Percentiles rank a stretch among this genome's conserved stretches.
phyloP scores from a whole-genome alignment of 305 asterid genomes.

The Coffea humblotiana region DNA sequence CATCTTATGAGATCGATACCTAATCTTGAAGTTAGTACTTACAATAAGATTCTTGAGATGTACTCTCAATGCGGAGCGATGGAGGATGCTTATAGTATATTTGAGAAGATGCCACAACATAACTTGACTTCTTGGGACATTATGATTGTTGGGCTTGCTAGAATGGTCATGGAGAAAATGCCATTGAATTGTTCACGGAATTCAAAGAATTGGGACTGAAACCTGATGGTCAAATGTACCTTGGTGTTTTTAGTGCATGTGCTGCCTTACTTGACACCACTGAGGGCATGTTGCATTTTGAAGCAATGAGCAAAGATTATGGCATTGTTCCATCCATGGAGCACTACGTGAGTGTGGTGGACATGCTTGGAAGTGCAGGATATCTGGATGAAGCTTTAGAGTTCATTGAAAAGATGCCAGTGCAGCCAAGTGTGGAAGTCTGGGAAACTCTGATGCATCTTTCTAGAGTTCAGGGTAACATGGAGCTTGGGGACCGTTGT shows the following conservation, averaged over 20 bases:
- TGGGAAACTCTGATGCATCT: constrained; percentile 73
- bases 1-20: constrained; percentile 50
- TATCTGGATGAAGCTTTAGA: constrained; percentile 74
- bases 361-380: constrained; percentile 74
- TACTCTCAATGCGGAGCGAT: constrained; percentile 68
- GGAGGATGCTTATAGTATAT: constrained; percentile 65
- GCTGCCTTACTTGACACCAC: constrained; percentile 51
- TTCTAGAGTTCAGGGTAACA: constrained; percentile 71
- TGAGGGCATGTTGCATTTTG: constrained; percentile 81
- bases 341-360: constrained; percentile 67
- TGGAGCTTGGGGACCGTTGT: constrained; percentile 76
- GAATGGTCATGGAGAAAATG: constrained; percentile 66
- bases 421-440: constrained; percentile 54
- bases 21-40: constrained; percentile 48
- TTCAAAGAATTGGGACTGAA: constrained; percentile 61
- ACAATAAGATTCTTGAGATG: constrained; percentile 78
- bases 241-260: constrained; percentile 68
- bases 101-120: constrained; percentile 55
- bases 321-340: constrained; percentile 63
- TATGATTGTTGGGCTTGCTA: constrained; percentile 71
- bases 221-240: constrained; percentile 80
- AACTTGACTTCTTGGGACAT: constrained; percentile 85
- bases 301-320: constrained; percentile 67
- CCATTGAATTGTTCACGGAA: constrained; percentile 66
- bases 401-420: constrained; percentile 69